Base-by-base conservation (phyloP, 2,329 filamentous ascomycete species). In the Fusarium tupiense region DNA sequence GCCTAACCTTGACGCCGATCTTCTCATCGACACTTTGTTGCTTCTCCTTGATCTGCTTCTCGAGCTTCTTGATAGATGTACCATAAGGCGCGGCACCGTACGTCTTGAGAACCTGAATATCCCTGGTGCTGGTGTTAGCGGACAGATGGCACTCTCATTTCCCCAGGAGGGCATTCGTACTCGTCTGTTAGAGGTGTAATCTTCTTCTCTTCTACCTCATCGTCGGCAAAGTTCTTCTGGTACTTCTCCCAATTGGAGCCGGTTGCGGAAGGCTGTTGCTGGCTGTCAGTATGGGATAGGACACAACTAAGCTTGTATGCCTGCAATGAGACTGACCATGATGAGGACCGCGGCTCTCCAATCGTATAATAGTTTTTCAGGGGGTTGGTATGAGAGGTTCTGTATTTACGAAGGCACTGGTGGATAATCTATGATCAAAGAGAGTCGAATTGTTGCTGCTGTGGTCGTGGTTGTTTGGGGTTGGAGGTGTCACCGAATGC, bases 31-130 rank as follows among this genome's bases (percentile, higher is more conserved):
- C 96, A 72, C 95, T 98, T 80, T 94, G 93, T 85, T 99, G 96
- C 85, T 97, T 97, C 84, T 99, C 96, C 85, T 98, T 99, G 88
- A 99, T 98, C 86, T 98, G 94, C 85, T 98, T 97, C 86, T 99
- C 96, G 73, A 99, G 93, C 86, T 96, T 97, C 90, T 98, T 98
- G 81, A 99, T 88, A 69, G 94, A 93, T 54, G 94, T 92, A 76
- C 94, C 96, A 81, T 99, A 99, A 38, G 96, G 96, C 67, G 96
- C 96, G 41, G 96, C 95, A 80, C 97, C 97, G 85, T 99, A 99
- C 72, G 96, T 99, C 88, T 98, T 99, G 79, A 99, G 91, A 76
- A 99, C 96, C 87, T 98, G 95, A 80, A 99, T 99, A 87, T 99
- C 96, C 88, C 96, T 98, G 74, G 72, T 75, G 70, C 11, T 44